Conservation (phyloP, 73 alveolate genomes). For the Paramecium caudatum region DNA sequence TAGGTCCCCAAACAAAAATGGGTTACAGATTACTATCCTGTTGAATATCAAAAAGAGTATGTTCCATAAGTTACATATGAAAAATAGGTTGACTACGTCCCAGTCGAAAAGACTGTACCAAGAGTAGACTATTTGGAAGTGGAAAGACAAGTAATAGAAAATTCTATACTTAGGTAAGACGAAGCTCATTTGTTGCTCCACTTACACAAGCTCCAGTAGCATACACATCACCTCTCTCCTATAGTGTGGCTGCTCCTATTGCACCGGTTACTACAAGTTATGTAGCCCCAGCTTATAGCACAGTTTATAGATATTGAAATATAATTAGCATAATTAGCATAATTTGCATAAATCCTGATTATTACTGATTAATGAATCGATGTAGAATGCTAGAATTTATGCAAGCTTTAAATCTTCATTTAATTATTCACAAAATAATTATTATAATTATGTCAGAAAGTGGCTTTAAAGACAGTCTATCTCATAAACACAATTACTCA, state of each 20-base stretch:
- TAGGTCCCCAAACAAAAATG: conserved; percentile 76
- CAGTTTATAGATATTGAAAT: conserved; percentile 53
- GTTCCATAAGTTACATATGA: conserved; percentile 72
- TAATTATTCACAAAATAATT: too few species aligned
- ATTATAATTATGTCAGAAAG: too few species aligned
- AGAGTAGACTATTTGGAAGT: conserved; percentile 67
- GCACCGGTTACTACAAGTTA: conserved; percentile 50
- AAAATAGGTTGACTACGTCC: conserved; percentile 72
- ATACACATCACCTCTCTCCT: conserved; percentile 25
- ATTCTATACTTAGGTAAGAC: conserved; percentile 5
- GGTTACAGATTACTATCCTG: conserved; percentile 79
- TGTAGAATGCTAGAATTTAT: too few species aligned
- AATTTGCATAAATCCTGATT: too few species aligned
- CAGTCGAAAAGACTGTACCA: conserved; percentile 72
- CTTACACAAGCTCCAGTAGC: neutral
- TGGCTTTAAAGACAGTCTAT: too few species aligned
- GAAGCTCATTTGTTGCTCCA: conserved; percentile 54
- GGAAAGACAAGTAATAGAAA: conserved; percentile 51
- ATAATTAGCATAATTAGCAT: too few species aligned
- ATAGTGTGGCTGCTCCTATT: conserved; percentile 62
- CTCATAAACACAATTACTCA: too few species aligned
- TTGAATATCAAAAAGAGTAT: conserved; percentile 73
- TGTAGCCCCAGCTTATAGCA: conserved; percentile 64
- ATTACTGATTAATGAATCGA: too few species aligned
- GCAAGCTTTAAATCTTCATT: too few species aligned